Base-by-base conservation (phyloP, 257 asterid species). In the Solanum habrochaites region DNA sequence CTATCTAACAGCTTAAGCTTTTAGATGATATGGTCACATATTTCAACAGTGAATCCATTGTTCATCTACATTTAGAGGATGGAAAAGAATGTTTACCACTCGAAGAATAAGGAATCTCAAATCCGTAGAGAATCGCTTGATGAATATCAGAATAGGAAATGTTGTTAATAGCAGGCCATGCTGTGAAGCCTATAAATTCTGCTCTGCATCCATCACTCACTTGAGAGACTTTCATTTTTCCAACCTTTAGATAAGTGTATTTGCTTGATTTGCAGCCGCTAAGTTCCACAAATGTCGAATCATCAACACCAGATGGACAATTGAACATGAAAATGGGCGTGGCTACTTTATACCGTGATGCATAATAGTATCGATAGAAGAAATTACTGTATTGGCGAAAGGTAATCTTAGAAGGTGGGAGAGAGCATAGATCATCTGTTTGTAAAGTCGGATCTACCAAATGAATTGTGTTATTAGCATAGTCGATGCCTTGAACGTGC, bases 141-240 rank as follows among this genome's bases (percentile, higher is more conserved):
- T 88, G 91, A 71, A 88, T 4, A 47, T 89, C 85, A 47, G 56
- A 78, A 85, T 85, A 87, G 2, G 90, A 88, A 43, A 86, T 7
- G 32, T 75, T 67, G 47, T 25, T 47, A 12, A 47, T 47, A 47
- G 13, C 1, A 13, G 56, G 56, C 56, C 56, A 47, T 47, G 56
- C 0, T 0, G 47, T 43, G 0, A 43, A 43, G 4, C 47, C 4
- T 43, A 43, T 43, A 43, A 43, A 3, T 0, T 43, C 47, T 6
- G 11, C 66, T 27, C 9, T 85, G 84, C 91, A 89, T 70, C 29
- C 64, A n/a, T 67, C 85, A 18, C 9, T 52, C 7, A 80, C 31
- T 23, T 87, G 71, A 7, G 75, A 58, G 27, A 7, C 47, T 2
- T 56, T 25, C 67, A 87, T 18, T 40, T 25, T 1, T 37, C 90